Evolutionary conservation across 306 rosid genomes (phyloP), one percentile per base, ranked within the genome.

Genomic region (Purshia tridentata): DNA sequence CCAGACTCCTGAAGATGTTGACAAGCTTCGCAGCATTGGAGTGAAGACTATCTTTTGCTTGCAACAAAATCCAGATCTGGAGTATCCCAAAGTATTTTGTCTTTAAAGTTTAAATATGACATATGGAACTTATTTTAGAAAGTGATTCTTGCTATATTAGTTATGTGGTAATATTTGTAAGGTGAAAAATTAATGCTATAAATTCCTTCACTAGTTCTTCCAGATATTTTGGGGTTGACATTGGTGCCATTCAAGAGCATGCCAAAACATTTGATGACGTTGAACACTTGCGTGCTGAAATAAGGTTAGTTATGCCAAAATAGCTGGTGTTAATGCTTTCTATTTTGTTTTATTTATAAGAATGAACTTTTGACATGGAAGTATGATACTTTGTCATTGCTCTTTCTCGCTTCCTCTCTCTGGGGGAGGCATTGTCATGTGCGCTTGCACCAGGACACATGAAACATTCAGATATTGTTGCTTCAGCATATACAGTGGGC

Each of bases 191-290:
- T 8, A 63, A 39, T 61, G 16, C 54, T 74, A 40, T 35, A 72
- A 45, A 67, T 81, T 89, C 83, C 90, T 60, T 87, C 52, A 87
- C 70, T 40, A 67, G 60, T 70, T 37, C 37, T 20, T 66, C 77
- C 57, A 90, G 99, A 90, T 94, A 91, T 81, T 94, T 94, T 79
- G 89, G 89, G 65, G 98, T 94, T 72, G 97, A 94, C 75, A 94
- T 94, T 65, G 84, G 81, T 83, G 97, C 89, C 73, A 91, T 91
- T 81, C 88, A 18, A 78, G 91, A 83, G 46, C 88, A 91, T 87
- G 88, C 96, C 69, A 78, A 77, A 76, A 77, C 85, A 6, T 86
- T 37, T 77, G 73, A 78, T 83, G 98, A 85, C 85, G 83, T 91
- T 67, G 95, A 90, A 79, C 99, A 91, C 89, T 69, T 94, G 86